Base-by-base conservation (phyloP, 805 yeast genomes). In the Candida pseudoglaebosa region DNA sequence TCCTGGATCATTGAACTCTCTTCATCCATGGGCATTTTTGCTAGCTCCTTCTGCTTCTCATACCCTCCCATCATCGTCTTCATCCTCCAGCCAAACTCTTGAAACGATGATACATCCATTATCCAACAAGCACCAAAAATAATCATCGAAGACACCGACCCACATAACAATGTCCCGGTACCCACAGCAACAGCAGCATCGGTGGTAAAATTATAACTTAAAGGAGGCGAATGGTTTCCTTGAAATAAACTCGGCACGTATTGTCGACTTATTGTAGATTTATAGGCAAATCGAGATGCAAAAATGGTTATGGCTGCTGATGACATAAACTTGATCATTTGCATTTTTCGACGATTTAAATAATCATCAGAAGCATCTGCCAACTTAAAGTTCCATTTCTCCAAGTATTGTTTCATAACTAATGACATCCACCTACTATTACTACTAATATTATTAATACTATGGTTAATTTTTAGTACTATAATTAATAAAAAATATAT, bases 161-260 rank as follows among this genome's bases (percentile, higher is more conserved):
- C 72, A 2, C 96, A 85, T 13, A 90, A 63, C 34, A 84, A 61
- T 0, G 95, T 77, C 2, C 96, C 95, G 29, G 85, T 82, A 0
- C 82, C 78, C 2, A 90, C 87, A 0, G 96, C 96, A 29, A 80
- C 78, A 24, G 87, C 77, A 2, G 96, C 96, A 57, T 89, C 96
- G 39, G 78, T 76, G 44, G 85, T 79, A 55, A 85, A 80, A 21
- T 84, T 82, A 53, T 82, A 84, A 29, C 69, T 53, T n/a, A 79
- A 70, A 4, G 96, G 96, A 2, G 95, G 95, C 41, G 78, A 74
- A 52, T 88, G 91, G 60, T 89, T 89, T 9, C 90, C 87, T 50
- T 86, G 89, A 61, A 85, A 90, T 50, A 80, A 70, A 31, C 73
- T 73, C 5, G 96, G 96, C 4, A 78, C 65, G 60, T 77, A 88